Conservation (phyloP, 805 yeast species). For the Saccharomycopsis fibuligera region DNA sequence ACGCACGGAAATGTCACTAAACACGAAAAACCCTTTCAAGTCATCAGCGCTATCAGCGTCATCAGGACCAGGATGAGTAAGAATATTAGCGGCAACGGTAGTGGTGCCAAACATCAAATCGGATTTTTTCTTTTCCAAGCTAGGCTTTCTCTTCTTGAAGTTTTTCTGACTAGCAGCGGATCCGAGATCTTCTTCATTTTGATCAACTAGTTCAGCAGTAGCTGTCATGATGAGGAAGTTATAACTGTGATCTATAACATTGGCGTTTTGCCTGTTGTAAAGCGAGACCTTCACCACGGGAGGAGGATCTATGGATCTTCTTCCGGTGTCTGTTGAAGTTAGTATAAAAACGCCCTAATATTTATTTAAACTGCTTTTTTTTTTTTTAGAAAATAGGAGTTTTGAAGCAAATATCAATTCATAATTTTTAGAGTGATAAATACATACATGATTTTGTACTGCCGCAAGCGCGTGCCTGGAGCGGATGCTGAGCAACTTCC, state of each 20-base stretch:
- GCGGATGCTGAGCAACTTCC: slow-evolving; percentile 28
- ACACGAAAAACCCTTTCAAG: slow-evolving; percentile 21
- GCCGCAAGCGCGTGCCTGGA: slow-evolving; percentile 31
- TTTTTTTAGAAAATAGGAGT: neutral
- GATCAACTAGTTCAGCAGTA: slow-evolving; percentile 18
- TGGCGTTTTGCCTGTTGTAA: neutral
- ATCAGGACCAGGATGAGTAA: slow-evolving; percentile 6
- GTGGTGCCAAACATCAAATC: slow-evolving; percentile 19
- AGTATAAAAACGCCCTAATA: too few species aligned
- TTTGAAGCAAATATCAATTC: neutral
- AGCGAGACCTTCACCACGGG: slow-evolving; percentile 22
- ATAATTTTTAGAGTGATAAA: too few species aligned
- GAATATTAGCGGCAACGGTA: slow-evolving; percentile 20
- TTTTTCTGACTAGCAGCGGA: slow-evolving; percentile 15
- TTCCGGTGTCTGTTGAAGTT: slow-evolving; percentile 21
- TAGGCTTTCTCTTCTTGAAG: slow-evolving; percentile 18
- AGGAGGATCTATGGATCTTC: slow-evolving; percentile 23
- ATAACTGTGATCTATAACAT: slow-evolving; percentile 18
- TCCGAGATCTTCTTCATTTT: slow-evolving; percentile 15
- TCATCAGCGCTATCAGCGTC: slow-evolving; percentile 5
- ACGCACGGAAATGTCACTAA: slow-evolving; percentile 20
- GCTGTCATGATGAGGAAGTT: slow-evolving; percentile 19
- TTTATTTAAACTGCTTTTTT: neutral
- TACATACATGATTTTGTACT: slow-evolving; percentile 27
- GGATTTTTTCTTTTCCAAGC: slow-evolving; percentile 14